phyloP scores from a whole-genome alignment of 2,329 filamentous ascomycete genomes.

The Colletotrichum melonis region DNA sequence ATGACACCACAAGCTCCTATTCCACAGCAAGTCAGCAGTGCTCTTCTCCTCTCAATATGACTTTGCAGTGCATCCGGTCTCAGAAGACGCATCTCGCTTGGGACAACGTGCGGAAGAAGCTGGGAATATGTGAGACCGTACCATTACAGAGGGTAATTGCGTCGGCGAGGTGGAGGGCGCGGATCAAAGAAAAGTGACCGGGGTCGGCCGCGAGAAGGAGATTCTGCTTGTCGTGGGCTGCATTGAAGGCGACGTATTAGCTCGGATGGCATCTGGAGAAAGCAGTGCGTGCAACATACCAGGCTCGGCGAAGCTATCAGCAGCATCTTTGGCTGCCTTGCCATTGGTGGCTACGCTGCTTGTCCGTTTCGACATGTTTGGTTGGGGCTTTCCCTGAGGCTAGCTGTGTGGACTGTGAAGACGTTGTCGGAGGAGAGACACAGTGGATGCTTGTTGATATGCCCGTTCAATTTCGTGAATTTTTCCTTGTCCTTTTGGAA shows the following conservation, averaged over 20 bases:
- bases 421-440: not conserved
- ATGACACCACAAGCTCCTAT: constrained; percentile 78
- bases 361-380: constrained; percentile 72
- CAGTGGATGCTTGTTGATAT: not conserved
- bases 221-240: constrained; percentile 81
- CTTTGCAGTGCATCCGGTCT: not conserved
- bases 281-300: constrained; percentile 43
- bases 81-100: not conserved
- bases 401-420: not conserved
- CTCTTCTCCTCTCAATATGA: not conserved
- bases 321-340: constrained; percentile 48
- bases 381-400: constrained; percentile 30
- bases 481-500: not conserved
- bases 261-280: not conserved
- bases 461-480: not conserved
- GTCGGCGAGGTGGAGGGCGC: constrained; percentile 82
- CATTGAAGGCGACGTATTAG: constrained; percentile 20
- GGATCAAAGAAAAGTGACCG: constrained; percentile 78
- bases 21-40: constrained; percentile 10
- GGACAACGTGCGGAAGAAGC: not conserved
- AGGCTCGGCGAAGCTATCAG: constrained; percentile 42
- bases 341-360: constrained; percentile 60
- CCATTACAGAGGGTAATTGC: constrained; percentile 87
- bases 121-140: constrained; percentile 46
- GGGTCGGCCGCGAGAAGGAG: constrained; percentile 75